A percentile compares a stretch with the other conserved stretches of the same genome.
Evolutionary conservation across 441 rosid genomes (phyloP).

Genomic region (Capsella rubella): DNA sequence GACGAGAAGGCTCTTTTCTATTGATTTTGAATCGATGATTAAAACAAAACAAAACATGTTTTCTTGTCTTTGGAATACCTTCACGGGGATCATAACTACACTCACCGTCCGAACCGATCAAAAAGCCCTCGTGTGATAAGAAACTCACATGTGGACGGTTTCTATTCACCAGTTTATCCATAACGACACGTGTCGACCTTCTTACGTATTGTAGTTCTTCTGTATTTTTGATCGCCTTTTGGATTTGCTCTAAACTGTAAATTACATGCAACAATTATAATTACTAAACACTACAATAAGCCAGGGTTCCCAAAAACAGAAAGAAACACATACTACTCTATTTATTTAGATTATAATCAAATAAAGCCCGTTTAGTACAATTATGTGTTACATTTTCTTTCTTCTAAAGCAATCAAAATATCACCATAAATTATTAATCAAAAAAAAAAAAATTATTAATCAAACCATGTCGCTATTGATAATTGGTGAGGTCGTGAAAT

Average conservation of each 20-base stretch:
- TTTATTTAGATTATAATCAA: neutral
- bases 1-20: neutral
- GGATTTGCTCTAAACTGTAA: conserved; percentile 4
- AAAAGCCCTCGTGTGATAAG: neutral
- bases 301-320: neutral
- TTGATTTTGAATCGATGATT: neutral
- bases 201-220: conserved; percentile 10
- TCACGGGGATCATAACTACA: conserved; percentile 21
- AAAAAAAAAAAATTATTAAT: neutral
- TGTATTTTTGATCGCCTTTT: conserved; percentile 29
- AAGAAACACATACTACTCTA: neutral
- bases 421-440: too few relatives aligned
- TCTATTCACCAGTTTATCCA: too few relatives aligned
- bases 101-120: conserved; percentile 26
- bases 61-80: neutral
- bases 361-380: neutral
- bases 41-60: neutral
- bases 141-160: neutral
- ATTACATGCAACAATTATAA: conserved; percentile 28
- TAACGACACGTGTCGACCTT: conserved; percentile 28
- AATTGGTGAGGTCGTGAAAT: neutral
- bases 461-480: neutral
- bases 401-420: too few relatives aligned
- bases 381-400: neutral
- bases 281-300: neutral